These are phyloP conservation scores for Bromus sterilis DNA, from an alignment of 176 grass and related monocot species.

Conservation along the genomic window DNA sequence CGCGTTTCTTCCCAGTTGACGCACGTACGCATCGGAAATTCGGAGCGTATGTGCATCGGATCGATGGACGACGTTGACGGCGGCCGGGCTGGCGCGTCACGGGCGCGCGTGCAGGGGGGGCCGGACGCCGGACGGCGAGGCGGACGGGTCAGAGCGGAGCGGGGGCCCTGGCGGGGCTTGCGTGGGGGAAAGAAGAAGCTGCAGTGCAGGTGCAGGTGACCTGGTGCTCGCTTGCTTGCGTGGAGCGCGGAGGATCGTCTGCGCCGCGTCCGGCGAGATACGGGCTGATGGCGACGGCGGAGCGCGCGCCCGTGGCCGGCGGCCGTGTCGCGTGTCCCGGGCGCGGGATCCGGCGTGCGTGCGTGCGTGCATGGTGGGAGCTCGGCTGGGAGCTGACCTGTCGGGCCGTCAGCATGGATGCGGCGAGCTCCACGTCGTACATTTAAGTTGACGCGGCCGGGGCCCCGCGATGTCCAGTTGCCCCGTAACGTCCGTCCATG, in stretches of 20 bases:
- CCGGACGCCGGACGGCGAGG: no score
- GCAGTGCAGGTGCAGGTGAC: background rate
- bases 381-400: background rate
- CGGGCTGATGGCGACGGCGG: background rate
- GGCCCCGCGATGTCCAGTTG: background rate
- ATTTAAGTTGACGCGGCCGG: background rate
- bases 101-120: background rate
- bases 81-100: background rate
- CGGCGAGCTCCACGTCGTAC: background rate
- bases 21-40: background rate
- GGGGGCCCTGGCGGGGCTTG: constrained; percentile 21
- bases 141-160: background rate
- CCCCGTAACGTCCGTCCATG: background rate
- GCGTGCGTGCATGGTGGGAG: background rate
- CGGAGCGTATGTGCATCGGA: background rate
- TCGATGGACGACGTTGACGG: background rate
- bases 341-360: background rate
- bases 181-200: constrained; percentile 53
- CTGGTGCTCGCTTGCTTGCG: background rate
- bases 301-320: background rate
- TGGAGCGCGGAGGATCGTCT: constrained; percentile 36
- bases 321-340: constrained; percentile 12
- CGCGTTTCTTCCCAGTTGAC: background rate
- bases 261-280: background rate
- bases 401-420: background rate